A percentile compares a stretch with the other conserved stretches of the same genome.
Conservation (phyloP, 1,139 yeast species). For the Saccharomyces hybrid region DNA sequence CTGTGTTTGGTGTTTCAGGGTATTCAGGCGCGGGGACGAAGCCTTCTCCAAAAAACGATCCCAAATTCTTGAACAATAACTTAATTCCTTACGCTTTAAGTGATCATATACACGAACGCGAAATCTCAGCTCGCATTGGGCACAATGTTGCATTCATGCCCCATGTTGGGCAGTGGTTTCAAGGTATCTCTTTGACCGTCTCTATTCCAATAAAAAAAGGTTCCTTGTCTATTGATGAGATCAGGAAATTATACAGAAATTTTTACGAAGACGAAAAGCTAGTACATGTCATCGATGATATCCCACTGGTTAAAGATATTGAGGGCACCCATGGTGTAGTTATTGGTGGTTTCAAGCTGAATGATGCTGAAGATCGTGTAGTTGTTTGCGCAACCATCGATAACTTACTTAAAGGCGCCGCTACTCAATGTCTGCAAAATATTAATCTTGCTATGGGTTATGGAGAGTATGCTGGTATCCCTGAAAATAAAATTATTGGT, state of each 20-base stretch:
- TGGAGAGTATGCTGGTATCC: slow-evolving; percentile 93
- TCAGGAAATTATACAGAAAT: slow-evolving; percentile 80
- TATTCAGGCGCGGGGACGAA: slow-evolving; percentile 99
- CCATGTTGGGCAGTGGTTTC: slow-evolving; percentile 99
- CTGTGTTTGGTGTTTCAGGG: slow-evolving; percentile 92
- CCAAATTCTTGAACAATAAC: slow-evolving; percentile 64
- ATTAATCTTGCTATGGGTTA: slow-evolving; percentile 84
- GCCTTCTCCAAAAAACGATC: slow-evolving; percentile 93
- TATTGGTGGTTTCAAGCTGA: slow-evolving; percentile 93
- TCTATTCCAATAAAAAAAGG: slow-evolving; percentile 74
- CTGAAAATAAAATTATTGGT: slow-evolving; percentile 35
- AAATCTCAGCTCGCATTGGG: slow-evolving; percentile 76
- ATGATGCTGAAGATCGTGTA: slow-evolving; percentile 79
- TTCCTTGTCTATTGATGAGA: slow-evolving; percentile 63
- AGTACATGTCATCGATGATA: slow-evolving; percentile 56
- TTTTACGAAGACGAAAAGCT: slow-evolving; percentile 83
- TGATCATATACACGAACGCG: slow-evolving; percentile 93
- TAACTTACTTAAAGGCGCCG: slow-evolving; percentile 94
- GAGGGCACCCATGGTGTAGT: slow-evolving; percentile 92
- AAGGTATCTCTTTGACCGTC: slow-evolving; percentile 90
- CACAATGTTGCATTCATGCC: slow-evolving; percentile 83
- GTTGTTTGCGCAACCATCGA: slow-evolving; percentile 94
- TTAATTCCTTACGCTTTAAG: slow-evolving; percentile 93
- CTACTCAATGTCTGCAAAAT: slow-evolving; percentile 96
- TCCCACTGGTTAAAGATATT: slow-evolving; percentile 81